Evolutionary conservation across 1,284 basidiomycete species (phyloP).

Genomic region (Leccinum proliferum): DNA sequence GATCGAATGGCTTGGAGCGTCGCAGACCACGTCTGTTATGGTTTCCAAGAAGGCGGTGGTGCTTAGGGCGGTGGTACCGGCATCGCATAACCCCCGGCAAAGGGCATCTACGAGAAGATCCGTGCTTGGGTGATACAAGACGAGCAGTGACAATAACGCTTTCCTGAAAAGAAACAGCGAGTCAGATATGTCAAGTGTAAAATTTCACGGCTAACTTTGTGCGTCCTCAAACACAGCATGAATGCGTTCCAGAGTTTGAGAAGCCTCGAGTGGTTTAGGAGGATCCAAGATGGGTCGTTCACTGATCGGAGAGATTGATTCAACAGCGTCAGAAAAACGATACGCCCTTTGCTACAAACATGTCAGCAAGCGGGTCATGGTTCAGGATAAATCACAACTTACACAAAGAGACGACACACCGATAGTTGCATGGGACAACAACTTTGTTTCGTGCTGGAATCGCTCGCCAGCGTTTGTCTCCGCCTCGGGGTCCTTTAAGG

Average conservation of each 20-base stretch:
- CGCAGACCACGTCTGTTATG: constrained; percentile 70
- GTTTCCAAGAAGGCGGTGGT: constrained; percentile 71
- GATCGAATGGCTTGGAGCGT: constrained; percentile 53
- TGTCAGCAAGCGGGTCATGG: constrained; percentile 5
- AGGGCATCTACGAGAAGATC: constrained; percentile 70
- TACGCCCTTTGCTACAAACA: constrained; percentile 62
- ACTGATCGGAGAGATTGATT: constrained; percentile 28
- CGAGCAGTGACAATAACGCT: constrained; percentile 71
- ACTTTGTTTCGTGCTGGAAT: constrained; percentile 68
- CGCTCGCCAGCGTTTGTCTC: constrained; percentile 54
- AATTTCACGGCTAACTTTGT: constrained; percentile 49
- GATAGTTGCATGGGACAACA: constrained; percentile 73
- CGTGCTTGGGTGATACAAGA: constrained; percentile 52
- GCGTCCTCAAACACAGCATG: constrained; percentile 61
- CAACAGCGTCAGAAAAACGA: constrained; percentile 51
- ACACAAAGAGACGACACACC: constrained; percentile 88
- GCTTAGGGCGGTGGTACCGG: constrained; percentile 34
- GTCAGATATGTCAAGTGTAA: constrained; percentile 11
- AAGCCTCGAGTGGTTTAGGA: constrained; percentile 47
- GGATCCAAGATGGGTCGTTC: constrained; percentile 38
- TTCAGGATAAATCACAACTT: constrained; percentile 30
- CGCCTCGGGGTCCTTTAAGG: constrained; percentile 41
- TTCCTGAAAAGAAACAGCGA: constrained; percentile 43
- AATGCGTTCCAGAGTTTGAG: constrained; percentile 56
- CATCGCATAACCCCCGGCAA: constrained; percentile 65